Base-by-base conservation (phyloP, 805 yeast genomes). In the Nakazawaea ishiwadae region DNA sequence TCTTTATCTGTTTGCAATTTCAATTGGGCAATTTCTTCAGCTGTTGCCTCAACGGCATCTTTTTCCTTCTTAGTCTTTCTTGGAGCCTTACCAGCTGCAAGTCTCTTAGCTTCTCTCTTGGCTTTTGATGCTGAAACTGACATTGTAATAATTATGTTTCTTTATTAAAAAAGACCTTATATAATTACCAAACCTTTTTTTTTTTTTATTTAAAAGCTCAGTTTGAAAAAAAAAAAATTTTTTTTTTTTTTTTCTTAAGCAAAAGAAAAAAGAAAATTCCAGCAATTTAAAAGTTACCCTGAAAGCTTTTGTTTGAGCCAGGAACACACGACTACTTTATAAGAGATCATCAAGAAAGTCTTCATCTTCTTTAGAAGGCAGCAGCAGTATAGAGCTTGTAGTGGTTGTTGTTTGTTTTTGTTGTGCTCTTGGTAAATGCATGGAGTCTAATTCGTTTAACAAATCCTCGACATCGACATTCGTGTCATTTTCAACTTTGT, bases 81-180 rank as follows among this genome's bases (percentile, higher is more conserved):
- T 68, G 77, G 70, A 48, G 74, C 66, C 56, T 79, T 71, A 58
- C 89, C 90, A 53, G 85, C 86, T 46, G 87, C 95, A 54, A 84
- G 87, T 67, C 89, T 88, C 71, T 90, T 91, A 51, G 96, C 96
- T 51, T 91, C 97, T 82, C 99, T 87, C 73, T 91, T 93, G 49
- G 98, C 98, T 66, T 91, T 91, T 16, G 97, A 89, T 51, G 96
- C 81, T 44, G 98, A 91, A 51, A 81, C 76, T 44, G 79, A 73
- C 67, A 62, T 63, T 21, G 16, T 28, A n/a, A n/a, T n/a, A n/a
- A n/a, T n/a, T n/a, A n/a, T n/a, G n/a, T n/a, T n/a, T n/a, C n/a
- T n/a, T n/a, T n/a, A n/a, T n/a, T n/a, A n/a, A n/a, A n/a, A n/a
- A n/a, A n/a, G n/a, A n/a, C n/a, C n/a, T n/a, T n/a, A n/a, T n/a